Evolutionary conservation across 148 eudicot species (phyloP).

Genomic region (Chenopodium album): DNA sequence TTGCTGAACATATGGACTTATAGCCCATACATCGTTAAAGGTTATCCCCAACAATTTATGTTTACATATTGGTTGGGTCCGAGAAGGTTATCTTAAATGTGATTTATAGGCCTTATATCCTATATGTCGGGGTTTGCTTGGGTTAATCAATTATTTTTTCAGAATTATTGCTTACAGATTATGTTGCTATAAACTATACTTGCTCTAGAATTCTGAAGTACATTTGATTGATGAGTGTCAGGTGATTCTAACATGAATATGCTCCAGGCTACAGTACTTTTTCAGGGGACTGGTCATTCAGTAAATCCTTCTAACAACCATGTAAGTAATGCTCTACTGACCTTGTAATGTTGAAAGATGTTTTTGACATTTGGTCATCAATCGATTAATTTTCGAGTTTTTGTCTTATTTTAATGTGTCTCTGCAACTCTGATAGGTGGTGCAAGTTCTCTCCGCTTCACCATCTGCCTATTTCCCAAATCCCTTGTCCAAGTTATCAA

Average conservation of each 20-base stretch:
- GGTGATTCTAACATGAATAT: constrained; percentile 1
- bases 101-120: neutral
- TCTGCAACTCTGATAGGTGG: constrained; percentile 34
- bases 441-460: constrained; percentile 66
- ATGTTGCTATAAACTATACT: too few species aligned
- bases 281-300: constrained; percentile 59
- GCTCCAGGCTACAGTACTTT: constrained; percentile 64
- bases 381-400: neutral
- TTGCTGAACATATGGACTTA: neutral
- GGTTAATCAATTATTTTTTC: neutral
- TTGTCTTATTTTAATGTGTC: neutral
- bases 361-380: neutral
- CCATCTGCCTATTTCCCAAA: constrained; percentile 63
- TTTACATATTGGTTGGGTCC: neutral
- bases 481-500: constrained; percentile 46
- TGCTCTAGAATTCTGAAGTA: neutral
- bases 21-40: neutral
- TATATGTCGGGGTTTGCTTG: neutral
- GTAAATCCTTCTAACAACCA: constrained; percentile 53
- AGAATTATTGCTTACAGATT: too few species aligned
- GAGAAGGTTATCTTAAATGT: neutral
- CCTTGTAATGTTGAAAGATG: neutral
- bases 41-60: neutral
- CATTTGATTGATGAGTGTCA: neutral
- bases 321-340: constrained; percentile 36